phyloP scores from a whole-genome alignment of 768 basidiomycete species.

The Suillus cothurnatus region DNA sequence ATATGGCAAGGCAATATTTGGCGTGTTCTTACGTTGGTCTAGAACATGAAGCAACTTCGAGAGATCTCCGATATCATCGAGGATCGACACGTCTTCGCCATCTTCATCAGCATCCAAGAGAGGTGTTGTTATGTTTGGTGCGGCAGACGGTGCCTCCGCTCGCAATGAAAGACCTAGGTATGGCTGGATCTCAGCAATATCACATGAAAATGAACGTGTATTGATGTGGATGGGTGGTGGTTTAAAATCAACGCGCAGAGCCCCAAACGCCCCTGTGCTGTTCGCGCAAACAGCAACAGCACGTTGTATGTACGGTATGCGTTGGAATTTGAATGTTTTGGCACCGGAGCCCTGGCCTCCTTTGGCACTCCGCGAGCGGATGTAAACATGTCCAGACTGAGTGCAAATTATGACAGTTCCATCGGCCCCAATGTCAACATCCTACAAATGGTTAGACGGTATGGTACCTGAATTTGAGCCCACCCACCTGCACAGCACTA shows the following conservation, averaged over 20 bases:
- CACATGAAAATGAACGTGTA: constrained; percentile 62
- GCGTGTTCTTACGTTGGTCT: constrained; percentile 11
- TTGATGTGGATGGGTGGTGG: constrained; percentile 55
- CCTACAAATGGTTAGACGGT: constrained; percentile 44
- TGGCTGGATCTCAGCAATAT: constrained; percentile 68
- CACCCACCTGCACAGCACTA: constrained; percentile 72
- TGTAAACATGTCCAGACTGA: constrained; percentile 91
- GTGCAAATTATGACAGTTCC: constrained; percentile 92
- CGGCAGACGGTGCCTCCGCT: not conserved
- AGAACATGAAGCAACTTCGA: constrained; percentile 23
- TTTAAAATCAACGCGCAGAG: constrained; percentile 72
- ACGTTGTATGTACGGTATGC: constrained; percentile 83
- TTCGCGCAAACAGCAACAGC: constrained; percentile 83
- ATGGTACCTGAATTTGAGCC: constrained; percentile 2
- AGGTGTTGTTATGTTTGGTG: not conserved
- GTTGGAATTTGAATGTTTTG: constrained; percentile 76
- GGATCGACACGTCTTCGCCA: constrained; percentile 38
- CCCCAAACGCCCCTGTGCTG: constrained; percentile 86
- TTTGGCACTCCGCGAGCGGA: constrained; percentile 62
- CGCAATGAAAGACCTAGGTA: constrained; percentile 38
- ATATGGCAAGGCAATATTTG: constrained; percentile 30
- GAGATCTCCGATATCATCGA: constrained; percentile 38
- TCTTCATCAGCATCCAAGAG: constrained; percentile 36
- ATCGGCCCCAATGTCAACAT: constrained; percentile 87
- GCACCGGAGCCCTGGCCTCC: constrained; percentile 22